phyloP scores from a whole-genome alignment of 2,329 filamentous ascomycete species.

The Pestalotiopsis sp. region DNA sequence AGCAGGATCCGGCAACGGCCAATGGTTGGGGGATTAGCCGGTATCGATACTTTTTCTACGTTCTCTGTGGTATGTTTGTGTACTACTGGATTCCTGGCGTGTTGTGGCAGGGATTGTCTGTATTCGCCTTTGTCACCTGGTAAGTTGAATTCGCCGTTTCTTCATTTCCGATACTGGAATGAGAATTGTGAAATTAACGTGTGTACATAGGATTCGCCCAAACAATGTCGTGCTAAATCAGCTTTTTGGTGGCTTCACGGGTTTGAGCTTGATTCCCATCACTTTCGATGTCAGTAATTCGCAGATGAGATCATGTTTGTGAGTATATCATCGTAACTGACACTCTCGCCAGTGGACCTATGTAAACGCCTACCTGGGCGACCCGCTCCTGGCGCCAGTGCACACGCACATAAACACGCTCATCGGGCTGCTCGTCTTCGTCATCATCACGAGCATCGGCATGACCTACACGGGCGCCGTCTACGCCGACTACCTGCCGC shows the following conservation, averaged over 20 bases:
- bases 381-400: conserved; percentile 36
- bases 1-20: conserved; percentile 40
- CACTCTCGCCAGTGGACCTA: conserved; percentile 34
- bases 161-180: no score
- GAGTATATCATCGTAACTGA: not conserved
- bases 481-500: conserved; percentile 56
- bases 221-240: conserved; percentile 50
- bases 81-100: conserved; percentile 59
- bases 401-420: conserved; percentile 46
- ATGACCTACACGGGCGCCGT: conserved; percentile 48
- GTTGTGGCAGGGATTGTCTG: conserved; percentile 50
- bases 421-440: conserved; percentile 42
- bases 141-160: not conserved
- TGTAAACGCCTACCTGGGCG: conserved; percentile 35
- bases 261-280: conserved; percentile 44
- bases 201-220: conserved; percentile 38
- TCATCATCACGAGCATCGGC: conserved; percentile 47
- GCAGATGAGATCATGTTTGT: not conserved
- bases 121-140: conserved; percentile 51
- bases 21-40: conserved; percentile 48
- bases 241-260: conserved; percentile 50
- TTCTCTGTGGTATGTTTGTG: conserved; percentile 43
- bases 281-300: conserved; percentile 38
- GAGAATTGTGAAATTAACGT: not conserved
- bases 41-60: conserved; percentile 48